Base-by-base conservation (phyloP, 1,284 basidiomycete species). In the Tremellales sp. region DNA sequence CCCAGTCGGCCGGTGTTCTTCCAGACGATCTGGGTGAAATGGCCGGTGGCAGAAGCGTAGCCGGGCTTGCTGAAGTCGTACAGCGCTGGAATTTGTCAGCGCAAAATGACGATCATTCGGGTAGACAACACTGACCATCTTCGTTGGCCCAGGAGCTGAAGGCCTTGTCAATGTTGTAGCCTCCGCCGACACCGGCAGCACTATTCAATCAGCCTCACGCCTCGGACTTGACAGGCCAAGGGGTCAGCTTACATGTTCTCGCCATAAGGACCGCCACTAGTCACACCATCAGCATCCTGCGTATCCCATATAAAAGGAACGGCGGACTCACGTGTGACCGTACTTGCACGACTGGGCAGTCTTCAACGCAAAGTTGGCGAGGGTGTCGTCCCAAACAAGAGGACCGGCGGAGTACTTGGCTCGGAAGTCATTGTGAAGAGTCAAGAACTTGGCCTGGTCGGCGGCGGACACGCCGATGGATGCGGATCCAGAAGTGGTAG, bases 11-110 rank as follows among this genome's bases (percentile, higher is more conserved):
- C 60, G 10, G 69, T 68, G 13, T 19, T 54, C 54, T 73, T 68
- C 71, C 71, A 73, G 19, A 73, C 69, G 40, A 68, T 56, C 52
- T 64, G 60, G 39, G 70, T 71, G 52, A 66, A 73, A 51, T 73
- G 70, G 21, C 67, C 64, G 4, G 60, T 54, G 7, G 26, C 51
- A 1, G 25, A 43, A 10, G 33, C 43, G 51, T 51, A 61, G 27
- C 53, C 52, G 8, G 69, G 69, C 41, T 53, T 59, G 44, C 49
- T 54, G 46, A 55, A 56, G 39, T 61, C 53, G 59, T 65, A 70
- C 35, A 50, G 24, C 15, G 62, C 61, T 61, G 29, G 5, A n/a
- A 37, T 49, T 40, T 36, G 39, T 24, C 21, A 40, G 39, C 15
- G 19, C 3, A 31, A 27, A 23, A 25, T 27, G 17, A 17, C 13